These are phyloP conservation scores for Aspergillus quadricinctus DNA, from an alignment of 2,329 filamentous ascomycete species.

Conservation along the genomic window DNA sequence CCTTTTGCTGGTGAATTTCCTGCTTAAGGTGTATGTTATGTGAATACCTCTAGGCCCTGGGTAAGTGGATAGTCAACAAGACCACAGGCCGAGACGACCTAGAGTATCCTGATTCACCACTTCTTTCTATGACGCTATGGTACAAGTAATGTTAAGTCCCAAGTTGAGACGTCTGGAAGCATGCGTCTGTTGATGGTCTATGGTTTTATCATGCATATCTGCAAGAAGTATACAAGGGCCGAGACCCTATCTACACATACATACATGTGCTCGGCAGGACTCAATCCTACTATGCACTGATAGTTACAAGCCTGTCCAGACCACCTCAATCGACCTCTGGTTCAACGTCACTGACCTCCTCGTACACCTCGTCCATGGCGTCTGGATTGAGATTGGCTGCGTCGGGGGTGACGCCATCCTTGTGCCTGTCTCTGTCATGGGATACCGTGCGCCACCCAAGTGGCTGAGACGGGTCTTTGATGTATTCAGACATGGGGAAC, in stretches of 20 bases:
- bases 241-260: not conserved
- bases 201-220: not conserved
- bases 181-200: not conserved
- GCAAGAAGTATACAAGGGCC: not conserved
- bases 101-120: too few relatives aligned
- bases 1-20: too few relatives aligned
- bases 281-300: not conserved
- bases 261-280: not conserved
- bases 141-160: too few relatives aligned
- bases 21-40: too few relatives aligned
- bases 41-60: too few relatives aligned
- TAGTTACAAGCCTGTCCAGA: not conserved
- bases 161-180: not conserved
- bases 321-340: constrained; percentile 21
- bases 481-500: constrained; percentile 63
- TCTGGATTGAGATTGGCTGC: constrained; percentile 43
- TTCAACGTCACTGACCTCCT: constrained; percentile 35
- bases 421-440: constrained; percentile 46
- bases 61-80: too few relatives aligned
- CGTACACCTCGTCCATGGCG: constrained; percentile 42
- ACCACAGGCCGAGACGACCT: too few relatives aligned
- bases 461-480: constrained; percentile 51
- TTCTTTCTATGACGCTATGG: too few relatives aligned
- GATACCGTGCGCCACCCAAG: constrained; percentile 57
- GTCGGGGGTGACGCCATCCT: constrained; percentile 33